Conservation (phyloP, 352 stramenopile species). For the Phytophthora macrochlamydospora region DNA sequence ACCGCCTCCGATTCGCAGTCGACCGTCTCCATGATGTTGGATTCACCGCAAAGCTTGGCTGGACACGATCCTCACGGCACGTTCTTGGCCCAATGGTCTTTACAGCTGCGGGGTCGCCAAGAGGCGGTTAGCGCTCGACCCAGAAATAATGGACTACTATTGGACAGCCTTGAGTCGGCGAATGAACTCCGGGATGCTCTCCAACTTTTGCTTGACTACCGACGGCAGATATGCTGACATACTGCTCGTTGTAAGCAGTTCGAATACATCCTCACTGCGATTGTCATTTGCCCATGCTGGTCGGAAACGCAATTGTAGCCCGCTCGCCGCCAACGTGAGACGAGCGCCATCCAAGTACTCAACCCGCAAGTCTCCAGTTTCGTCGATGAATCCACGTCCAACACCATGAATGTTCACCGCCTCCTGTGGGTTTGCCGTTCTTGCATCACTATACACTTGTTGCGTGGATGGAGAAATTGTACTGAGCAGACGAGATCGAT, state of each 20-base stretch:
- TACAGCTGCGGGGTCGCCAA: background rate
- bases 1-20: conserved; percentile 8
- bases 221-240: conserved; percentile 48
- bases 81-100: no score
- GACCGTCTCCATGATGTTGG: conserved; percentile 18
- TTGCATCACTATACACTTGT: background rate
- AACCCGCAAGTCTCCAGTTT: conserved; percentile 45
- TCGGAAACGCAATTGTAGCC: conserved; percentile 46
- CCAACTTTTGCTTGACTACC: conserved; percentile 49
- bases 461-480: background rate
- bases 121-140: conserved; percentile 19
- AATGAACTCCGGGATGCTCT: conserved; percentile 61
- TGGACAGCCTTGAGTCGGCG: conserved; percentile 35
- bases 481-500: conserved; percentile 17
- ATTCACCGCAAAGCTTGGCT: background rate
- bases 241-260: conserved; percentile 36
- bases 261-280: conserved; percentile 40
- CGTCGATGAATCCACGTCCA: conserved; percentile 44
- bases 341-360: conserved; percentile 50
- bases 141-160: conserved; percentile 29
- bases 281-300: conserved; percentile 22
- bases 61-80: background rate
- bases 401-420: conserved; percentile 44
- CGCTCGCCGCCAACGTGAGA: conserved; percentile 50
- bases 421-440: conserved; percentile 7